phyloP scores from a whole-genome alignment of 208 protist genomes.

The Leishmania martiniquensis region DNA sequence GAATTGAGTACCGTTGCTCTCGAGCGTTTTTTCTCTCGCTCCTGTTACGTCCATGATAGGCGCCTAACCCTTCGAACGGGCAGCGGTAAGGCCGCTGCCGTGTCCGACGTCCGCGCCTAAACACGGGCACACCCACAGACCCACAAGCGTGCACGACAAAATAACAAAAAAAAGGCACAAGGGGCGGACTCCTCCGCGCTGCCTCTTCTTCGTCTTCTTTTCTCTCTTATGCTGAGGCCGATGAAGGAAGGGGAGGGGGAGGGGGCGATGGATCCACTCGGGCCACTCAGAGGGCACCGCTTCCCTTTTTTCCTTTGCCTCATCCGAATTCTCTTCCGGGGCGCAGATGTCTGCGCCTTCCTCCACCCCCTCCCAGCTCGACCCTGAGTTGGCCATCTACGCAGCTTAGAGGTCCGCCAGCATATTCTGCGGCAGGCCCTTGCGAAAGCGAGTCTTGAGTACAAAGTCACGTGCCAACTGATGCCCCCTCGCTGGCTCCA shows the following conservation, averaged over 20 bases:
- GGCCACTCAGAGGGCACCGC: background rate
- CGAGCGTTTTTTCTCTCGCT: background rate
- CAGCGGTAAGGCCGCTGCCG: background rate
- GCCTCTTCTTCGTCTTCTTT: background rate
- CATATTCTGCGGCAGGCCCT: constrained; percentile 89
- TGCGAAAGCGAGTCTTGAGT: constrained; percentile 98
- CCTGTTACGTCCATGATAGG: background rate
- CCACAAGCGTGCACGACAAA: background rate
- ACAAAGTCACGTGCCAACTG: constrained; percentile 99
- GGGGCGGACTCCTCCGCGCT: background rate
- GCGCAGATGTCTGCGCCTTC: too few species aligned
- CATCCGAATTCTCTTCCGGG: too few species aligned
- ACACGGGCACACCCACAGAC: background rate
- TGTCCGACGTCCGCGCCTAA: background rate
- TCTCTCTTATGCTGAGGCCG: background rate
- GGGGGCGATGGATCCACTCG: background rate
- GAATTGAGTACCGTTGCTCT: too few species aligned
- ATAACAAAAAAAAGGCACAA: constrained; percentile 1
- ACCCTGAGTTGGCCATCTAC: background rate
- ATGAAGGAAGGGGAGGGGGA: background rate
- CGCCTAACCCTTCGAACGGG: background rate
- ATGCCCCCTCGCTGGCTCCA: constrained; percentile 94
- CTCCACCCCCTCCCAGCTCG: too few species aligned
- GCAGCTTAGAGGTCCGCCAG: constrained; percentile 50
- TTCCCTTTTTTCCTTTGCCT: background rate